Base-by-base conservation (phyloP, 2,329 filamentous ascomycete genomes). In the Arthrobotrys sphaeroides region DNA sequence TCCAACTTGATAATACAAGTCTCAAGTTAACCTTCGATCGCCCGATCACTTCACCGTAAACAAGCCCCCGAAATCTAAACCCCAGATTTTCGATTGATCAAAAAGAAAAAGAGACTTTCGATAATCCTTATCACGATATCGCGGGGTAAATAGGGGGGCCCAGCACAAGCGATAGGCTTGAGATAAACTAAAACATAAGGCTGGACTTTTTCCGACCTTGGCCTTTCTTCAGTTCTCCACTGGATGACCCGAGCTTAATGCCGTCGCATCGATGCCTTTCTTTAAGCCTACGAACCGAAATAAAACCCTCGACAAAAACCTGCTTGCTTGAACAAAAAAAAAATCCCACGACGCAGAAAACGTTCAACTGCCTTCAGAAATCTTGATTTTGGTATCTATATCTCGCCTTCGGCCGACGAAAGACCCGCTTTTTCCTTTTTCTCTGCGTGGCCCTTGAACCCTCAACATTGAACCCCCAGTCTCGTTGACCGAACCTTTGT, bases 111-210 rank as follows among this genome's bases (percentile, higher is more conserved):
- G n/a, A n/a, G n/a, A 16, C n/a, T 40, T 16, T 33, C 57, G 38
- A 45, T 59, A 18, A 5, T 43, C 53, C 18, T 43, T 28, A 69
- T 55, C 42, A 28, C 26, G 55, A 62, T 47, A 70, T 70, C 66
- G 66, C 55, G 66, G 66, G 66, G 66, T 70, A 70, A 53, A 47
- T 51, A 13, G 6, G 36, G 45, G 28, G 12, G 20, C 28, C 33
- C 43, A 40, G 28, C 49, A 33, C 10, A 47, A n/a, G 10, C n/a
- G 36, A 40, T 16, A 40, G 36, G n/a, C 51, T 55, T 55, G 31
- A 55, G 10, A n/a, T 53, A 33, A 13, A 18, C 12, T 16, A 18
- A n/a, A n/a, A 26, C 16, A 53, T 53, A 36, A 53, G 47, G 47
- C 28, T 26, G 13, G 28, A 5, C 9, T 55, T 18, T 16, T 20